phyloP scores from a whole-genome alignment of 2,329 filamentous ascomycete species.

The Dothistroma pini region DNA sequence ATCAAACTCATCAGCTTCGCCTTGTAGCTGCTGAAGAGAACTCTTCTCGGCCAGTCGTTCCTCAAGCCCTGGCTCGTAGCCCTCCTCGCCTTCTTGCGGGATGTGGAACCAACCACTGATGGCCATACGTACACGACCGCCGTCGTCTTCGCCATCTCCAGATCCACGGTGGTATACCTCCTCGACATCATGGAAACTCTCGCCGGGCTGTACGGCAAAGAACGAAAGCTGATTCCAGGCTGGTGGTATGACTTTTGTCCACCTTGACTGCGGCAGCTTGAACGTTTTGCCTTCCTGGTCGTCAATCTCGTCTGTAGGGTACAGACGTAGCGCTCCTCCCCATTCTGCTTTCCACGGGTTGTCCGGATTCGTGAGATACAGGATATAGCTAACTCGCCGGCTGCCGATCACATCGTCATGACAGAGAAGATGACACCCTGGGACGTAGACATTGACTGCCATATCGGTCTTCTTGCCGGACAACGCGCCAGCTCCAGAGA shows the following conservation, averaged over 20 bases:
- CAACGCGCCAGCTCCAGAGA: conserved; percentile 81
- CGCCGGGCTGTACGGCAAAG: conserved; percentile 96
- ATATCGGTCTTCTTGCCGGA: conserved; percentile 96
- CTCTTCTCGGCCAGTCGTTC: conserved; percentile 85
- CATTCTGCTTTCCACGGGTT: conserved; percentile 84
- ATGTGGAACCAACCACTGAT: conserved; percentile 99
- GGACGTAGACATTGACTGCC: conserved; percentile 98
- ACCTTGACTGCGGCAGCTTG: conserved; percentile 75
- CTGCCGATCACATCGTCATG: conserved; percentile 99
- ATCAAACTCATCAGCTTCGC: conserved; percentile 87
- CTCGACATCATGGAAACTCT: conserved; percentile 98
- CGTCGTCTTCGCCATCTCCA: conserved; percentile 61
- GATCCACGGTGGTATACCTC: conserved; percentile 76
- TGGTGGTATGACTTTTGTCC: conserved; percentile 78
- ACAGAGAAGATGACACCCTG: conserved; percentile 90
- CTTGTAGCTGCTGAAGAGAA: conserved; percentile 86
- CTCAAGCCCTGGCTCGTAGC: conserved; percentile 82
- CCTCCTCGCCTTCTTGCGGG: conserved; percentile 88
- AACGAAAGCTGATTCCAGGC: conserved; percentile 98
- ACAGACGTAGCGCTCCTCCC: conserved; percentile 88
- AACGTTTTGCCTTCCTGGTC: conserved; percentile 65
- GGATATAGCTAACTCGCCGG: conserved; percentile 89
- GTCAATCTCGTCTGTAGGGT: conserved; percentile 64
- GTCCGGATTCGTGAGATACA: conserved; percentile 93
- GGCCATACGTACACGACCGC: conserved; percentile 85